Evolutionary conservation across 1,284 basidiomycete species (phyloP).

Genomic region (Gastroboletus turbinatus): DNA sequence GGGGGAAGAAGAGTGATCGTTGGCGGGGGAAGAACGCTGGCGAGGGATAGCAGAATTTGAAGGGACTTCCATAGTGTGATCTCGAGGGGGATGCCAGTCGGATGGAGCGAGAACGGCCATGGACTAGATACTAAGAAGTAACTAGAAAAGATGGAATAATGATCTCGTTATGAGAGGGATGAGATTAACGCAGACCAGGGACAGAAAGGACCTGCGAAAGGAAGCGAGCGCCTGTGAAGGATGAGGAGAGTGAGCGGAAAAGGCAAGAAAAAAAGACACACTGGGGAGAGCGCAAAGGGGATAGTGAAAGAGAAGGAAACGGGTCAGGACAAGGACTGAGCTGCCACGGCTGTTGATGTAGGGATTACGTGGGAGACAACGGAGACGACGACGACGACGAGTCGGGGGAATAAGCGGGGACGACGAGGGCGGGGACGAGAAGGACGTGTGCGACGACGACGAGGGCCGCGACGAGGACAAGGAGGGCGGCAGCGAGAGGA

Average conservation of each 20-base stretch:
- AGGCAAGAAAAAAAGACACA: neutral
- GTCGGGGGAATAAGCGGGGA: neutral
- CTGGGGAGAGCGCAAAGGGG: neutral
- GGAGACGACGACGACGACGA: neutral
- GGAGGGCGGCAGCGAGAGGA: neutral
- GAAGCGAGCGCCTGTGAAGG: neutral
- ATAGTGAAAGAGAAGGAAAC: neutral
- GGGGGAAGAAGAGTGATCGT: slow-evolving; percentile 41
- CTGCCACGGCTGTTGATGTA: slow-evolving; percentile 8
- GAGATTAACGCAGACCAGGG: neutral
- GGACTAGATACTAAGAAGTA: slow-evolving; percentile 33
- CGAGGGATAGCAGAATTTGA: slow-evolving; percentile 43
- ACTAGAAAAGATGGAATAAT: neutral
- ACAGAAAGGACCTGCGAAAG: neutral
- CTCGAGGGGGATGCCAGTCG: slow-evolving; percentile 68
- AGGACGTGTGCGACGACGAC: neutral
- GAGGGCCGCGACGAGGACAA: neutral
- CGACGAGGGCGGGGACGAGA: neutral
- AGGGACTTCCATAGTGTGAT: slow-evolving; percentile 57
- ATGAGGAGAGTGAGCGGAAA: neutral
- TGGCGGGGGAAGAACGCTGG: slow-evolving; percentile 57
- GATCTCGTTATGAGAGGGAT: slow-evolving; percentile 10
- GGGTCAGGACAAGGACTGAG: slow-evolving; percentile 1
- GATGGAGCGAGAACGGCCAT: slow-evolving; percentile 76
- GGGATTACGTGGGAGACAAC: neutral